Evolutionary conservation across 1,139 yeast species (phyloP).

Genomic region (Candida pseudocylindracea): DNA sequence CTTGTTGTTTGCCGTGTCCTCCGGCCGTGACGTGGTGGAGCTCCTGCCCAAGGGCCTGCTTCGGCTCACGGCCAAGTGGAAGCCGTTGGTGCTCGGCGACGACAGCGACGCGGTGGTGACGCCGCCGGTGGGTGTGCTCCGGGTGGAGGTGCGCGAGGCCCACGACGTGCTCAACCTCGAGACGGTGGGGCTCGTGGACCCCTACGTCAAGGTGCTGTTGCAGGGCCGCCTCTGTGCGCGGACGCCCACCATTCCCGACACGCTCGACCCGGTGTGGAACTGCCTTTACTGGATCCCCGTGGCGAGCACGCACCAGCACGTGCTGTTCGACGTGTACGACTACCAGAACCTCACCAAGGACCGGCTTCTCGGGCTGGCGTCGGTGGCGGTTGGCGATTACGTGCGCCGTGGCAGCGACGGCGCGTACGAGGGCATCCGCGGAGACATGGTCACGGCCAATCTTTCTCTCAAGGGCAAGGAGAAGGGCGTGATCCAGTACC

Average conservation of each 20-base stretch:
- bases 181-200: slow-evolving; percentile 50
- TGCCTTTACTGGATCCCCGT: slow-evolving; percentile 40
- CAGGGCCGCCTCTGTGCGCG: slow-evolving; percentile 35
- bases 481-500: slow-evolving; percentile 28
- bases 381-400: slow-evolving; percentile 25
- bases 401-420: slow-evolving; percentile 22
- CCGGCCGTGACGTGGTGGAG: slow-evolving; percentile 18
- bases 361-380: slow-evolving; percentile 36
- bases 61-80: slow-evolving; percentile 40
- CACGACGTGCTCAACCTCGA: slow-evolving; percentile 34
- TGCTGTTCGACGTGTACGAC: slow-evolving; percentile 38
- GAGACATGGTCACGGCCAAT: slow-evolving; percentile 20
- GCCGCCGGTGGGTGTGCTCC: slow-evolving; percentile 44
- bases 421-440: slow-evolving; percentile 24
- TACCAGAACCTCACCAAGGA: slow-evolving; percentile 41
- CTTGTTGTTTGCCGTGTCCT: slow-evolving; percentile 25
- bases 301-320: slow-evolving; percentile 34
- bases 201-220: slow-evolving; percentile 35
- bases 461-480: slow-evolving; percentile 19
- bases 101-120: slow-evolving; percentile 21
- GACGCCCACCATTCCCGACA: slow-evolving; percentile 32
- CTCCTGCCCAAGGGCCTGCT: slow-evolving; percentile 22
- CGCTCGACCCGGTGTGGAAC: slow-evolving; percentile 32
- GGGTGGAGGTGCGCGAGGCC: slow-evolving; percentile 34
- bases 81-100: slow-evolving; percentile 33